phyloP scores from a whole-genome alignment of 345 rosid species.

The Lepidium africanum region DNA sequence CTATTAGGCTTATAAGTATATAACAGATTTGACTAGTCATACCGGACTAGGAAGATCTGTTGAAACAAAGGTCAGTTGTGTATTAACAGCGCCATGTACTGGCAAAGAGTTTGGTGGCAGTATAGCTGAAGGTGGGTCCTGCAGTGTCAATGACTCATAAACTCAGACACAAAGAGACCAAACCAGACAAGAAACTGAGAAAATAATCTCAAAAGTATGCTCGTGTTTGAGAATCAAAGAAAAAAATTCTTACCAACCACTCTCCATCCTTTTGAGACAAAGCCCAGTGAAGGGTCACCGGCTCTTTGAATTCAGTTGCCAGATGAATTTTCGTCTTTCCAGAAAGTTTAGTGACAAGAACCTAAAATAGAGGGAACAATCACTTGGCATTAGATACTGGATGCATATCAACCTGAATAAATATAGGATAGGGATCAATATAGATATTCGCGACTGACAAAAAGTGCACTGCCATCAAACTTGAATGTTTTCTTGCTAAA shows the following conservation, averaged over 20 bases:
- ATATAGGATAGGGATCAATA: not conserved
- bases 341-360: slow-evolving; percentile 56
- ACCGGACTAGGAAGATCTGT: slow-evolving; percentile 62
- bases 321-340: slow-evolving; percentile 59
- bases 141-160: slow-evolving; percentile 32
- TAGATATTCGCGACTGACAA: slow-evolving; percentile 51
- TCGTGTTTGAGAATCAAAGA: slow-evolving; percentile 4
- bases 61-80: slow-evolving; percentile 39
- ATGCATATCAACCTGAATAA: not conserved
- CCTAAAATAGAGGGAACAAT: slow-evolving; percentile 37
- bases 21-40: slow-evolving; percentile 9
- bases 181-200: not conserved
- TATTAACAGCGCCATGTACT: slow-evolving; percentile 50
- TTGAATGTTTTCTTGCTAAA: slow-evolving; percentile 61
- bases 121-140: slow-evolving; percentile 68
- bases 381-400: slow-evolving; percentile 10
- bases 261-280: slow-evolving; percentile 74
- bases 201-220: slow-evolving; percentile 4
- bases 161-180: slow-evolving; percentile 10
- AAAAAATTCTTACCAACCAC: slow-evolving; percentile 73
- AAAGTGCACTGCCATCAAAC: slow-evolving; percentile 56
- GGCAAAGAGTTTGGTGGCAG: slow-evolving; percentile 73
- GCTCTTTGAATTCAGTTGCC: slow-evolving; percentile 66
- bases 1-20: not conserved
- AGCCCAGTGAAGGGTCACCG: slow-evolving; percentile 89